Percentiles rank a stretch among this genome's conserved stretches.
These are phyloP conservation scores for Urochloa ruziziensis DNA, from an alignment of 176 grass and related monocot genomes.

Conservation along the genomic window DNA sequence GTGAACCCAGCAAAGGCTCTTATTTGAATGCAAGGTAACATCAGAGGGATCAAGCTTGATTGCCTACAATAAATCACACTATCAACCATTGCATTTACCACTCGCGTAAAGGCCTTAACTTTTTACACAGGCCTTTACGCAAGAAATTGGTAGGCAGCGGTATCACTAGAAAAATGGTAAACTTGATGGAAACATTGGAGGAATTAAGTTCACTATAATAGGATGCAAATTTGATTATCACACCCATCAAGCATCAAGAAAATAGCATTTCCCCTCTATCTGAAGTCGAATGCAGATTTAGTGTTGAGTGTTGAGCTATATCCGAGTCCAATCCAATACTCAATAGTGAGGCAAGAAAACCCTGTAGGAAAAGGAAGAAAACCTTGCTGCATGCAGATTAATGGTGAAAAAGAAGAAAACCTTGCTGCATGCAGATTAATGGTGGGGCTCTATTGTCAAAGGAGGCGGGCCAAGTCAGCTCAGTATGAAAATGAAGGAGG, in stretches of 20 bases:
- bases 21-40: constrained; percentile 21
- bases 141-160: no score
- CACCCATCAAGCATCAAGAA: not conserved
- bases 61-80: constrained; percentile 10
- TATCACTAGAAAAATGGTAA: no score
- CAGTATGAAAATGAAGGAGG: not conserved
- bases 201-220: not conserved
- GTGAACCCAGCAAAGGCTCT: constrained; percentile 18
- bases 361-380: no score
- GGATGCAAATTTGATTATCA: not conserved
- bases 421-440: no score
- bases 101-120: not conserved
- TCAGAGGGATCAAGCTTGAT: not conserved
- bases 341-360: no score
- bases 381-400: no score
- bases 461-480: not conserved
- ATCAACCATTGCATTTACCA: not conserved
- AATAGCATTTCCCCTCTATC: not conserved
- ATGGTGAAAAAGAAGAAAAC: no score
- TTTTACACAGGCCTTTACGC: not conserved
- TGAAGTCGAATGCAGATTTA: not conserved
- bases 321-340: not conserved
- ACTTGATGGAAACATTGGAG: no score
- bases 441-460: not conserved
- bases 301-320: not conserved